Percentiles rank a stretch among this genome's conserved stretches.
phyloP scores from a whole-genome alignment of 441 rosid species.

The Gossypium davidsonii region DNA sequence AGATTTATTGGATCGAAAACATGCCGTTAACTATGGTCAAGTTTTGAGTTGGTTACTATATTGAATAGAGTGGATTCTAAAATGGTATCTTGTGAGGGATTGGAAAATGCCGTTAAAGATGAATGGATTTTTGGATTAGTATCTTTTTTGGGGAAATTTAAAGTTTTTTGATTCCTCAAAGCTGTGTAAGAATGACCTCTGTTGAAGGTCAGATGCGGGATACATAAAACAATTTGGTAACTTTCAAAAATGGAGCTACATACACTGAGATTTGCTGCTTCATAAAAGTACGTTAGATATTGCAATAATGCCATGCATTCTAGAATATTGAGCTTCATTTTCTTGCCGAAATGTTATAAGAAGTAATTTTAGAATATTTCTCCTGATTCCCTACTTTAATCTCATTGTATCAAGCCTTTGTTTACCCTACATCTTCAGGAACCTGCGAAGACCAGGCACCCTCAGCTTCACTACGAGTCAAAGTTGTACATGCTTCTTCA shows the following conservation, averaged over 20 bases:
- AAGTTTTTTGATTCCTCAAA: neutral
- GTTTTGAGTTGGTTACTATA: neutral
- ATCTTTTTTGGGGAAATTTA: neutral
- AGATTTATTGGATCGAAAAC: neutral
- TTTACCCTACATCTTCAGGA: slow-evolving; percentile 35
- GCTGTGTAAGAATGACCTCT: neutral
- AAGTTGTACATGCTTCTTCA: slow-evolving; percentile 67
- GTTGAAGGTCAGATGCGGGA: neutral
- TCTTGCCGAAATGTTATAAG: neutral
- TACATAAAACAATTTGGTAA: neutral
- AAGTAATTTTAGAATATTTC: neutral
- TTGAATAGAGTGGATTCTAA: neutral
- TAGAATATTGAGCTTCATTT: neutral
- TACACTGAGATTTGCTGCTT: neutral
- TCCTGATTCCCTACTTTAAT: neutral
- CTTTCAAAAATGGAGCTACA: neutral
- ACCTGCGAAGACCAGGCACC: slow-evolving; percentile 66
- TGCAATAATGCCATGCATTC: neutral
- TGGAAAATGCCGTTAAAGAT: neutral
- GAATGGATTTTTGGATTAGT: neutral
- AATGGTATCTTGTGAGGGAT: neutral
- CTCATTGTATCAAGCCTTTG: neutral
- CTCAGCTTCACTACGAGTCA: slow-evolving; percentile 73
- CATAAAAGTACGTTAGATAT: neutral
- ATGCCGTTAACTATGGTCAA: neutral